Conservation (phyloP, 2,329 filamentous ascomycete genomes). For the Diaporthe sp. region DNA sequence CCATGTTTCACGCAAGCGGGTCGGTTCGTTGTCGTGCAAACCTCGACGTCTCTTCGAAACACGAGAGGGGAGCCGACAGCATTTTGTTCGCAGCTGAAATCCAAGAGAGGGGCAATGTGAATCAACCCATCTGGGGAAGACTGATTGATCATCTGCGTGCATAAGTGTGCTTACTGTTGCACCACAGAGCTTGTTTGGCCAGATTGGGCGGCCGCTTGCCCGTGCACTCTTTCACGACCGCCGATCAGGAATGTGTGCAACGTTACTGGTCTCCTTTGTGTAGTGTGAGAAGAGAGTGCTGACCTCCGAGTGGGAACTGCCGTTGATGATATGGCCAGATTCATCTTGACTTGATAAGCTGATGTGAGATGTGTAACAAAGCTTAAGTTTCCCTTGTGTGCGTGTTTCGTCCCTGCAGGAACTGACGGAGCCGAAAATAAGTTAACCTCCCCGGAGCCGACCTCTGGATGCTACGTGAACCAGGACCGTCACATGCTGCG, state of each 20-base stretch:
- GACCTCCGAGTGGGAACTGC: neutral
- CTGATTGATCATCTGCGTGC: too few species aligned
- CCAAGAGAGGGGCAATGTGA: neutral
- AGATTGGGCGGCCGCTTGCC: neutral
- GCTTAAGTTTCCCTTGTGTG: neutral
- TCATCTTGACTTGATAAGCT: neutral
- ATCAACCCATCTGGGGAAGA: neutral
- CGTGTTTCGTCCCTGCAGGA: too few species aligned
- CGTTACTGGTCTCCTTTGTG: neutral
- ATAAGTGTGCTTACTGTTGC: too few species aligned
- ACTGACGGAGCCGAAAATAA: too few species aligned
- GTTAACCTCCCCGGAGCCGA: too few species aligned
- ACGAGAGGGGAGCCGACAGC: neutral
- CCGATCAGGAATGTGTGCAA: neutral
- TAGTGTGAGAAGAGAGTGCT: too few species aligned
- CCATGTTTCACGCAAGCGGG: neutral
- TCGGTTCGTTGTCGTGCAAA: neutral
- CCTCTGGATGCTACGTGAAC: too few species aligned
- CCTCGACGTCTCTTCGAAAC: neutral
- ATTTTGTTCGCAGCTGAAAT: neutral
- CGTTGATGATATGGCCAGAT: neutral
- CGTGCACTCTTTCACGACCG: neutral
- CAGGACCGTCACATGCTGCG: too few species aligned
- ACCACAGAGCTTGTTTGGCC: too few species aligned
- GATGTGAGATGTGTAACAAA: neutral